Percentiles rank a stretch among this genome's conserved stretches.
These are phyloP conservation scores for Moesziomyces aphidis DNA, from an alignment of 1,284 basidiomycete genomes.

Conservation along the genomic window DNA sequence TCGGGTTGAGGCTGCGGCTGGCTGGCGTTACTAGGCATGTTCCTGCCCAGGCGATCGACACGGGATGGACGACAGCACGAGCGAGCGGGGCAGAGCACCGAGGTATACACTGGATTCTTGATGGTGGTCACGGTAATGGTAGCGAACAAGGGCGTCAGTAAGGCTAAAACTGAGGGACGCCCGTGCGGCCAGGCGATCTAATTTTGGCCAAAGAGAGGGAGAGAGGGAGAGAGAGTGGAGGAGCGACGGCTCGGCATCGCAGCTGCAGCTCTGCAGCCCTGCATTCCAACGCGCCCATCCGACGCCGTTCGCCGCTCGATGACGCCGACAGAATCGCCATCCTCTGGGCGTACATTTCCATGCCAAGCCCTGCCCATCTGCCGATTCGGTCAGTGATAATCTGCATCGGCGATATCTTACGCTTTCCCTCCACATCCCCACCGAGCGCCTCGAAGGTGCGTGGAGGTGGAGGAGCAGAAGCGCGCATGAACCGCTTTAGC, in stretches of 20 bases:
- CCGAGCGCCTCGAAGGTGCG: background rate
- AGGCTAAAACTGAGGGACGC: background rate
- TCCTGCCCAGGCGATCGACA: slow-evolving; percentile 3
- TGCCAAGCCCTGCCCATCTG: background rate
- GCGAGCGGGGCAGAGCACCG: background rate
- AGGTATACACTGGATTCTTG: background rate
- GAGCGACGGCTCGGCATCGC: background rate
- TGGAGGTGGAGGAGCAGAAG: slow-evolving; percentile 21
- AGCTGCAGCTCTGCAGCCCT: background rate
- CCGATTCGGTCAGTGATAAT: background rate
- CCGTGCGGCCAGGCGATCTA: slow-evolving; percentile 1
- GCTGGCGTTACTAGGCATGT: slow-evolving; percentile 30
- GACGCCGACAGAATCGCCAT: slow-evolving; percentile 25
- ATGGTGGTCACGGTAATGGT: background rate
- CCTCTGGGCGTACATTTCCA: no score
- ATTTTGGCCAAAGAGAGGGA: slow-evolving; percentile 6
- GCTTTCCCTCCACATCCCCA: no score
- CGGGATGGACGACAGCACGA: slow-evolving; percentile 2
- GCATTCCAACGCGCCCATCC: background rate
- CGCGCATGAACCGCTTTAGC: no score
- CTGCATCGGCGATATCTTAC: slow-evolving; percentile 8
- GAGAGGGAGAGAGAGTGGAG: slow-evolving; percentile 3
- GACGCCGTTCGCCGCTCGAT: slow-evolving; percentile 14
- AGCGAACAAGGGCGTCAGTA: background rate
- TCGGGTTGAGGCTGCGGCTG: slow-evolving; percentile 64